These are phyloP conservation scores for Aegilops bicornis DNA, from an alignment of 176 grass and related monocot species.

Conservation along the genomic window DNA sequence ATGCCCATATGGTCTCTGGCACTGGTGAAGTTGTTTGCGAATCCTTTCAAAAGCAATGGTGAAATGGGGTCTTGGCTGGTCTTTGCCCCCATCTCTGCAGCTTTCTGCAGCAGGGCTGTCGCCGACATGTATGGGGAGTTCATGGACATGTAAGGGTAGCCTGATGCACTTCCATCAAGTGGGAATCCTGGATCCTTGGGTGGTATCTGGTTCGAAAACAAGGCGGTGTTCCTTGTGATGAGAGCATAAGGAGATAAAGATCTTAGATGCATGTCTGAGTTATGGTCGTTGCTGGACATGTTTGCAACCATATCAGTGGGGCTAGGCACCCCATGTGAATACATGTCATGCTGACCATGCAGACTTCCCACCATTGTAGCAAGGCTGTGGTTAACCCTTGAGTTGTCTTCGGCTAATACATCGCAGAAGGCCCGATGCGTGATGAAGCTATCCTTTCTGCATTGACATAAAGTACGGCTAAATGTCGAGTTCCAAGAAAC, in stretches of 20 bases:
- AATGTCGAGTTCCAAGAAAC: not conserved
- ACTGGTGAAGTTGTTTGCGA: conserved; percentile 38
- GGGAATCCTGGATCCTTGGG: conserved; percentile 37
- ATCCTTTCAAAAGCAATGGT: conserved; percentile 55
- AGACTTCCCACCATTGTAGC: conserved; percentile 39
- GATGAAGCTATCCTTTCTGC: conserved; percentile 72
- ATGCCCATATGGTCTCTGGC: conserved; percentile 45
- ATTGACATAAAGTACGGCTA: conserved; percentile 23
- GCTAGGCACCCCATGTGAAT: conserved; percentile 41
- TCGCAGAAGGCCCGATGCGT: conserved; percentile 69
- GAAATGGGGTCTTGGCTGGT: conserved; percentile 65
- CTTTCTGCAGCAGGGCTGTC: conserved; percentile 71
- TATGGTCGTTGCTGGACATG: conserved; percentile 41
- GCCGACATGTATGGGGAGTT: conserved; percentile 61
- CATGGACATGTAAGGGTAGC: conserved; percentile 51
- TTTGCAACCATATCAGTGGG: conserved; percentile 45
- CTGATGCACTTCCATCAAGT: conserved; percentile 43
- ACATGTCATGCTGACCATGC: conserved; percentile 51
- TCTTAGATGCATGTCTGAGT: conserved; percentile 42
- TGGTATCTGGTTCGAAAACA: conserved; percentile 48
- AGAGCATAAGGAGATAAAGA: conserved; percentile 53
- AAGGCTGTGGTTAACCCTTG: conserved; percentile 35
- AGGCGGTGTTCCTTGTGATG: conserved; percentile 42
- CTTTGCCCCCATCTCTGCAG: conserved; percentile 60
- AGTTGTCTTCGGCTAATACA: conserved; percentile 57